These are phyloP conservation scores for Sorghum bicolor DNA, from an alignment of 176 grass and related monocot genomes.

Conservation along the genomic window Sorghum_bicolor_NCBIv3 NC_012879.2:553001-553500, in stretches of 20 bases:
- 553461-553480: not conserved
- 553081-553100: not conserved
- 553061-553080: not conserved
- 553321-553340: not conserved
- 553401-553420: too few relatives aligned
- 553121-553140: not conserved
- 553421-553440: not conserved
- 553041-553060: constrained; percentile 17
- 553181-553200: not conserved
- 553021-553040: too few relatives aligned
- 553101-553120: not conserved
- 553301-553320: not conserved
- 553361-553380: not conserved
- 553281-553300: not conserved
- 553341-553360: not conserved
- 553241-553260: not conserved
- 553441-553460: not conserved
- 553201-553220: not conserved
- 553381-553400: not conserved
- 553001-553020: not conserved
- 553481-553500: not conserved
- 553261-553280: not conserved
- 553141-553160: not conserved
- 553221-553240: not conserved
- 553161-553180: not conserved